phyloP scores from a whole-genome alignment of 331 rosid genomes.

The Spiraea crenata region DNA sequence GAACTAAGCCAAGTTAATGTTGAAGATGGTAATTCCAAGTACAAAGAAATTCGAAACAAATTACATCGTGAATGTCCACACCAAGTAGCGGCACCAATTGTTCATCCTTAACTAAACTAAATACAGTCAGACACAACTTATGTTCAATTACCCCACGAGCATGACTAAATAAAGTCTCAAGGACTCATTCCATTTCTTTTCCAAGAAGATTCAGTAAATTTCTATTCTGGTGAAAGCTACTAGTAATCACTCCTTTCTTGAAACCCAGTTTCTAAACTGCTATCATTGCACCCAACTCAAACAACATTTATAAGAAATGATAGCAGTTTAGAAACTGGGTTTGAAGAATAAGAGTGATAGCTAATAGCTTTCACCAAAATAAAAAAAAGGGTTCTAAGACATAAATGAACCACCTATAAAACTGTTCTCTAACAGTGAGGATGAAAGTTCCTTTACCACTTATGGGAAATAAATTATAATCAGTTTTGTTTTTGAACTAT shows the following conservation, averaged over 20 bases:
- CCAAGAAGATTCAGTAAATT: not conserved
- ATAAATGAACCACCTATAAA: not conserved
- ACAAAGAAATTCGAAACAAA: not conserved
- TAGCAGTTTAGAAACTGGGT: not conserved
- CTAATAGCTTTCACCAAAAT: not conserved
- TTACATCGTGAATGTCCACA: not conserved
- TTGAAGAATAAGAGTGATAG: not conserved
- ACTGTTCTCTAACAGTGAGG: not conserved
- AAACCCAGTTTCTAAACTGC: not conserved
- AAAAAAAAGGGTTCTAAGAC: not conserved
- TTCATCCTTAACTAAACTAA: not conserved
- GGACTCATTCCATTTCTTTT: not conserved
- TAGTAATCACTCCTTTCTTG: not conserved
- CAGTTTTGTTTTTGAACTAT: not conserved
- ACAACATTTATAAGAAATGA: not conserved
- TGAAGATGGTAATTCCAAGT: not conserved
- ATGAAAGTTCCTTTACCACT: not conserved
- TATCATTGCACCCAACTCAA: not conserved
- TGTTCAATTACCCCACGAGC: not conserved
- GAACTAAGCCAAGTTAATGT: not conserved
- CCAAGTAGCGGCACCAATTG: not conserved
- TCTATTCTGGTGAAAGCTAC: not conserved
- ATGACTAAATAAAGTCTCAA: not conserved
- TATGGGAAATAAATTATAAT: not conserved
- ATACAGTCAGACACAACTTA: not conserved